Evolutionary conservation across 177 flowering plant genomes (phyloP).

Genomic region (Vitis hybrid): DNA sequence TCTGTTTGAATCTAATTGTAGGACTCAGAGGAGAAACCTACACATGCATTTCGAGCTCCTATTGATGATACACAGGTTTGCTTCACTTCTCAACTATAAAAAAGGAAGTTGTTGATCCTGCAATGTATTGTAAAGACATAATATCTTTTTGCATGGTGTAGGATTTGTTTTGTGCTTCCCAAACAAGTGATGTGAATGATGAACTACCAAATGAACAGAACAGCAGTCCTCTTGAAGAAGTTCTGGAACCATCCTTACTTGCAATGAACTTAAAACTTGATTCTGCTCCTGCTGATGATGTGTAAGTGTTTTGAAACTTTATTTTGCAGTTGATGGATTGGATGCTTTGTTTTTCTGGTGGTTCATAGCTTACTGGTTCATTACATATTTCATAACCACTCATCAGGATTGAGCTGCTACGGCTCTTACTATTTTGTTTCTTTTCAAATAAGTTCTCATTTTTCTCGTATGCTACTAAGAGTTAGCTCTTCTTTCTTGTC

Average conservation of each 20-base stretch:
- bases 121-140: neutral
- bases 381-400: no score
- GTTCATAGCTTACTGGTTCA: neutral
- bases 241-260: constrained; percentile 62
- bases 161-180: constrained; percentile 60
- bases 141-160: constrained; percentile 22
- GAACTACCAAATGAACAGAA: constrained; percentile 25
- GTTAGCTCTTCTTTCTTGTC: no score
- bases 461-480: no score
- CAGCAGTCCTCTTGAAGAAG: constrained; percentile 52
- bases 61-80: constrained; percentile 66
- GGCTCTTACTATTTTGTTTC: neutral
- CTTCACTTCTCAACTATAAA: neutral
- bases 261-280: constrained; percentile 68
- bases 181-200: constrained; percentile 36
- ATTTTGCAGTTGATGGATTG: neutral
- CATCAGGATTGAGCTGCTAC: no score
- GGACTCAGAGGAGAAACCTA: constrained; percentile 34
- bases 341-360: neutral
- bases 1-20: constrained; percentile 24
- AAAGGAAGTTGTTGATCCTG: neutral
- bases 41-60: constrained; percentile 48
- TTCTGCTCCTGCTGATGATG: constrained; percentile 58
- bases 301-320: constrained; percentile 31
- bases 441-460: no score